Evolutionary conservation across 2,329 filamentous ascomycete genomes (phyloP), one percentile per base, ranked within the genome.

Genomic region (Pseudonectria buxi): DNA sequence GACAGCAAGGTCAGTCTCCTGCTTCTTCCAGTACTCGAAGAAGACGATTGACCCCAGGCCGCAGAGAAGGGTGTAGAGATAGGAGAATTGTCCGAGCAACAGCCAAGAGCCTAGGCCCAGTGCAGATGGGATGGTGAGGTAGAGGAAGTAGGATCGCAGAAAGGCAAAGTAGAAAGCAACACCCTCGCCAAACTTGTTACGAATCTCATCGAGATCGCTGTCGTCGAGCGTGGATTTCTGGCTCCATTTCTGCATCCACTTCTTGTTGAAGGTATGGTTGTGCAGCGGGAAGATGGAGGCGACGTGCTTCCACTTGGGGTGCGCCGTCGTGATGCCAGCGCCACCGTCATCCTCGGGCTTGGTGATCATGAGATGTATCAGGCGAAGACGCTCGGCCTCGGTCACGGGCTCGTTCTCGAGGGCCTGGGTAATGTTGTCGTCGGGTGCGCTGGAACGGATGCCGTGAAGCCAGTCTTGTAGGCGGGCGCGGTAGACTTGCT

Each of bases 161-260:
- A 96, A 96, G 26, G 89, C 87, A 58, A 95, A 96, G 66, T 96
- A 96, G 60, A 94, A 94, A 25, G 86, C 90, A 39, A 95, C 84
- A 57, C 78, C 83, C 59, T 90, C 83, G 32, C 86, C 86, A 58
- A 88, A 87, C 45, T 80, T 72, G 54, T 87, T 72, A 16, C 83
- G 76, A 43, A 94, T 87, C 30, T 76, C 72, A 53, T 84, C 77
- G n/a, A 94, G 65, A 50, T 87, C 76, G 32, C 71, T 59, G 25
- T 77, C 63, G 35, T 78, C 76, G 15, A 89, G 65, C 28, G 81
- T 70, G 41, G 82, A 83, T 57, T 83, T 84, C 32, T 72, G 77
- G 52, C 81, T 81, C 74, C 86, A 83, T 44, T 81, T 72, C 54
- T 81, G 78, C 45, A 94, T 74, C 75, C 87, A 85, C 16, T 71